Conservation (phyloP, 345 rosid species). For the Salix suchowensis region DNA sequence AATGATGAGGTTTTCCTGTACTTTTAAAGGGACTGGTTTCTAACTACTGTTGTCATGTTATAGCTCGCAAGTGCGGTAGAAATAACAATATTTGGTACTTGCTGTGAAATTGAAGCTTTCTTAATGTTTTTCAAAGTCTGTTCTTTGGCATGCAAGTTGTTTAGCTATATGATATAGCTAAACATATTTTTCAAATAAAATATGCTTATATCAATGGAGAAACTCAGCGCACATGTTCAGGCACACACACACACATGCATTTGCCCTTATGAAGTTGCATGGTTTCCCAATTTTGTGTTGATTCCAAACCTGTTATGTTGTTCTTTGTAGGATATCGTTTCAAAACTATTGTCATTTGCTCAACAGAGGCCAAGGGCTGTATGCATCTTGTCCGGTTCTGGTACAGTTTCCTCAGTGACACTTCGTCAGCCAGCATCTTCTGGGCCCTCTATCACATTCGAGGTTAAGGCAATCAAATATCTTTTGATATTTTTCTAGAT, state of each 20-base stretch:
- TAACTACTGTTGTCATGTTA: no score
- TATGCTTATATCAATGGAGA: neutral
- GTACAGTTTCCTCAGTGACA: slow-evolving; percentile 82
- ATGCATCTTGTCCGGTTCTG: slow-evolving; percentile 88
- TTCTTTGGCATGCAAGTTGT: neutral
- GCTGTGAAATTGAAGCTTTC: neutral
- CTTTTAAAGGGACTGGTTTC: no score
- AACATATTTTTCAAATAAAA: neutral
- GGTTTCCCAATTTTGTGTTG: neutral
- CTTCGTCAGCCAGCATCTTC: slow-evolving; percentile 73
- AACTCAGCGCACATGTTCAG: neutral
- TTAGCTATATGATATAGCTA: neutral
- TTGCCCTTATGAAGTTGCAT: neutral
- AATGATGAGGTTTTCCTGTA: no score
- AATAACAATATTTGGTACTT: no score
- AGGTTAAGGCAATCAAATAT: slow-evolving; percentile 49
- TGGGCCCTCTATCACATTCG: slow-evolving; percentile 50
- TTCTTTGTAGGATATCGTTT: slow-evolving; percentile 66
- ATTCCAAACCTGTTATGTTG: neutral
- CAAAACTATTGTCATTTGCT: slow-evolving; percentile 69
- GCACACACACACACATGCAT: neutral
- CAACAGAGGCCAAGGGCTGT: slow-evolving; percentile 91
- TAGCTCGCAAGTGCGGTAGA: no score
- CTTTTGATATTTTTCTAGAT: neutral
- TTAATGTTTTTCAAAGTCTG: neutral